Conservation (phyloP, 2,329 filamentous ascomycete genomes). For the Knoxdaviesia proteae region DNA sequence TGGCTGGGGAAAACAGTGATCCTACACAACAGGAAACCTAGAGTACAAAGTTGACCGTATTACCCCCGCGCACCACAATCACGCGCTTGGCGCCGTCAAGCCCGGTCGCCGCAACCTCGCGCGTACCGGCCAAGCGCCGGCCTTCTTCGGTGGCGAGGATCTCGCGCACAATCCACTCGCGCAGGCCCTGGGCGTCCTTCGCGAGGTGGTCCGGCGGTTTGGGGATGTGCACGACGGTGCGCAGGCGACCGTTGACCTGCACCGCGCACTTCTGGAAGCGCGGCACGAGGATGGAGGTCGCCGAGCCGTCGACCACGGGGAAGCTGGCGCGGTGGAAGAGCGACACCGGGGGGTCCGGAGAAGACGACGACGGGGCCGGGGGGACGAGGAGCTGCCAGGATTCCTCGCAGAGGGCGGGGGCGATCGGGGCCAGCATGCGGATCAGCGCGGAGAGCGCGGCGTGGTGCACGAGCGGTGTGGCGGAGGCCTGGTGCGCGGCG, state of each 20-base stretch:
- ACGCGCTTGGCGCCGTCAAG: slow-evolving; percentile 29
- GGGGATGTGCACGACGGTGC: slow-evolving; percentile 44
- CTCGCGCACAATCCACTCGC: slow-evolving; percentile 38
- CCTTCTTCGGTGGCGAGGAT: slow-evolving; percentile 43
- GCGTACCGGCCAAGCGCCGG: slow-evolving; percentile 26
- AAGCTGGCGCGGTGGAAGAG: slow-evolving; percentile 30
- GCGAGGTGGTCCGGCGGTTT: slow-evolving; percentile 21
- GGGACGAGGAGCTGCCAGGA: slow-evolving; percentile 44
- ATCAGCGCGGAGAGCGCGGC: slow-evolving; percentile 35
- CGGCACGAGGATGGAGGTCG: slow-evolving; percentile 24
- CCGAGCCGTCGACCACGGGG: slow-evolving; percentile 32
- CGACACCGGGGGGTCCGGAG: slow-evolving; percentile 8
- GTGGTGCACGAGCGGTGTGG: no score
- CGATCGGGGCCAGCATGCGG: slow-evolving; percentile 57
- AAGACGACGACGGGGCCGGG: slow-evolving; percentile 1
- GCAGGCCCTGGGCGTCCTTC: slow-evolving; percentile 17
- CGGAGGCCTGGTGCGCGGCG: slow-evolving; percentile 18
- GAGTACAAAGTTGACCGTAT: slow-evolving; percentile 55
- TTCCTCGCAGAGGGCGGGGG: slow-evolving; percentile 64
- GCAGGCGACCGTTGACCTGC: slow-evolving; percentile 62
- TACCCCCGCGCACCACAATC: slow-evolving; percentile 45
- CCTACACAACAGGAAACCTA: slow-evolving; percentile 6
- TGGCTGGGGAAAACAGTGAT: background rate
- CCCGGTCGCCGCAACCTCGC: slow-evolving; percentile 18
- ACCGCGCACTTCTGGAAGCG: slow-evolving; percentile 39